Base-by-base conservation (phyloP, 2,329 filamentous ascomycete species). In the Metarhizium brunneum region DNA sequence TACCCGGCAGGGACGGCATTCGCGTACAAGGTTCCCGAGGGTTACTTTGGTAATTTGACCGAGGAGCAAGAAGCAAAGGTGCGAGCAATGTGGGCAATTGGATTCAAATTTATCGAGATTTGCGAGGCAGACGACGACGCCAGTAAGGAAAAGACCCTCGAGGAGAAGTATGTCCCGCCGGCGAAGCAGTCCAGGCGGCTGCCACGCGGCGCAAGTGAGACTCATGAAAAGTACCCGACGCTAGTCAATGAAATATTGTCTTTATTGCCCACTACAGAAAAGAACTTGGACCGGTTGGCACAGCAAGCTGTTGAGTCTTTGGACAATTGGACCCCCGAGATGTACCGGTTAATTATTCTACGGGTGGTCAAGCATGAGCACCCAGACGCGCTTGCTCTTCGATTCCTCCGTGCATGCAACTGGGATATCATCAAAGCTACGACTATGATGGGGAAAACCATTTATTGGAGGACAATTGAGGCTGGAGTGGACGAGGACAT, bases 401-500 rank as follows among this genome's bases (percentile, higher is more conserved):
- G 89, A 42, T 94, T 92, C 70, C 74, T 94, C 58, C 79, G 89
- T 54, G 88, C 88, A 11, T 78, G 88, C 51, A 92, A 92, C 72
- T 96, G 91, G 91, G 89, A 96, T 66, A 83, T 94, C 29, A 85
- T 95, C 55, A 88, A 87, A 66, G 91, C 91, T 7, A 78, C 95
- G 32, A 80, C 94, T 61, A 95, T 96, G 91, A 76, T 95, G 71
- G 81, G 96, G 51, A 88, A 88, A 4, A 94, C 91, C 1, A 88
- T 96, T 79, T 86, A 89, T 68, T 96, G 92, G 92, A 83, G 91
- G 61, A 72, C 82, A 52, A 76, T 81, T 52, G 88, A 92, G 57
- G 85, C 90, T 74, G 84, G 88, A 62, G 88, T 96, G 16, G 91
- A 96, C 66, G 86, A 90, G 57, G 87, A 92, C 62, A 84, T 96